Conservation (phyloP, 257 asterid species). For the Solanum piurae region DNA sequence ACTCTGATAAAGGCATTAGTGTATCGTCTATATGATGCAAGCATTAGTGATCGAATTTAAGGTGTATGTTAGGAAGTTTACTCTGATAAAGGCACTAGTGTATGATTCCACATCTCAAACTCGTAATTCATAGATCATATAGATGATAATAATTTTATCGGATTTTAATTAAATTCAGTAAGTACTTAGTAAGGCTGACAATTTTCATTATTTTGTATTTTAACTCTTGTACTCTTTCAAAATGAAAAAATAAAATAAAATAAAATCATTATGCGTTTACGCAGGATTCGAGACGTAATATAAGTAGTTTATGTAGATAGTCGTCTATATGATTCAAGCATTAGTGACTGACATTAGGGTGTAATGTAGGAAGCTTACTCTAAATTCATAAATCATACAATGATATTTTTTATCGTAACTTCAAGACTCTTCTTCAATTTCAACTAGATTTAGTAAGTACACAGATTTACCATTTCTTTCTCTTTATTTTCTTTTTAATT, state of each 20-base stretch:
- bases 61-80: background rate
- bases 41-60: background rate
- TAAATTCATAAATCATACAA: accelerated
- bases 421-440: background rate
- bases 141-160: background rate
- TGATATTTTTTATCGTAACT: background rate
- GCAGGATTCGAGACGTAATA: too few relatives aligned
- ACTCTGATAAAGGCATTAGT: background rate
- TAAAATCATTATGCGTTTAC: accelerated
- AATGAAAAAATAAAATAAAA: background rate
- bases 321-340: background rate
- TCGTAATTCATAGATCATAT: background rate
- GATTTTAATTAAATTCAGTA: background rate
- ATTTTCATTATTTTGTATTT: background rate
- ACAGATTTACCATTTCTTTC: background rate
- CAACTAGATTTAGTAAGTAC: background rate
- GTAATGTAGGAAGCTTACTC: background rate
- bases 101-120: background rate
- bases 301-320: too few relatives aligned
- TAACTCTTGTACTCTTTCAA: background rate
- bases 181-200: background rate
- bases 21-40: accelerated
- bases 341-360: too few relatives aligned
- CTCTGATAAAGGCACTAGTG: background rate
- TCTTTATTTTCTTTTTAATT: background rate